Base-by-base conservation (phyloP, 345 rosid genomes). In the Chamaenerion angustifolium region DNA sequence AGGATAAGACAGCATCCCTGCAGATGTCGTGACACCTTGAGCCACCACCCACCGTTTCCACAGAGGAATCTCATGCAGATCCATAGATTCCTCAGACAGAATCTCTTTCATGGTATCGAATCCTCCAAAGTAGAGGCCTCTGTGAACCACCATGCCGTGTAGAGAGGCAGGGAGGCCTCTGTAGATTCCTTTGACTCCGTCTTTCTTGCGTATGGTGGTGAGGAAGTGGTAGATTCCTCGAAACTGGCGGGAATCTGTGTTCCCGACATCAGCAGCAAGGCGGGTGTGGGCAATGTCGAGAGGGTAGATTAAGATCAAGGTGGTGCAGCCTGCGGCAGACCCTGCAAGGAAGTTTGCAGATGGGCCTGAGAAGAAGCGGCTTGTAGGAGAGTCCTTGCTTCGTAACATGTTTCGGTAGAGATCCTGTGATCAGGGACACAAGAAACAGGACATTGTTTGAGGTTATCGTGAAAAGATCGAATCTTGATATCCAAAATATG, bases 271-370 rank as follows among this genome's bases (percentile, higher is more conserved):
- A 16, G 96, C 95, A 23, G 96, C 95, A 45, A 87, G 81, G 40
- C 93, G 95, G 4, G 95, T 92, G 63, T 84, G 96, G 0, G 96
- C 88, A 1, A 87, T 87, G 54, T 87, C 98, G 12, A 87, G 93
- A 8, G 95, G 96, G 73, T 92, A 92, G 63, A 92, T 84, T 13
- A 89, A 57, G 46, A 83, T 63, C 61, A 81, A 60, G 21, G 95
- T 77, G 15, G 93, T 75, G 42, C 98, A 92, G 16, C 95, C 98
- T 48, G 96, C 95, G 0, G 85, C 90, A 60, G 96, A 78, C 14
- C 98, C 96, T 1, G 98, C 94, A 1, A 81, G 60, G 64, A 83
- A 90, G 69, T 92, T 92, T 61, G 96, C 93, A 8, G 85, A 65
- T 45, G 81, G 64, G 8, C 98, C 93, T 14, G 93, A 76, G 15